Percentiles rank a stretch among this genome's conserved stretches.
Evolutionary conservation across 371 early-diverging fungal species (phyloP).

Genomic region (Syncephalastrum racemosum): DNA sequence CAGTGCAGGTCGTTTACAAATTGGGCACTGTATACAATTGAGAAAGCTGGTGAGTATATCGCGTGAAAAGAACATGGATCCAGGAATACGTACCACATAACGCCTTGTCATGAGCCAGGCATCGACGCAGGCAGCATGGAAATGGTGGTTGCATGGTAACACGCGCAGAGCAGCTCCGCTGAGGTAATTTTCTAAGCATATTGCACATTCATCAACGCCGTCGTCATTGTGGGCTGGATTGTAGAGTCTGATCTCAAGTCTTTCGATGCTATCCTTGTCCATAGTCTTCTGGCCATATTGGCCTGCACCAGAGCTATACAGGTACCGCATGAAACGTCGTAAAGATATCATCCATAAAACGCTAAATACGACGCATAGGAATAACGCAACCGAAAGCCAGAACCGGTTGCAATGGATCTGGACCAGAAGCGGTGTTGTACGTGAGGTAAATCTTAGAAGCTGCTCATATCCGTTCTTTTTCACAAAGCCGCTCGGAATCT

Average conservation of each 20-base stretch:
- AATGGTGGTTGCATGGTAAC: slow-evolving; percentile 88
- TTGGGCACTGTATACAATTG: slow-evolving; percentile 59
- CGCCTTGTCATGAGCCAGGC: slow-evolving; percentile 78
- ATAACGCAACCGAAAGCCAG: slow-evolving; percentile 16
- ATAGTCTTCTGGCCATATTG: slow-evolving; percentile 62
- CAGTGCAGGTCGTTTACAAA: slow-evolving; percentile 58
- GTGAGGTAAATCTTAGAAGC: not conserved
- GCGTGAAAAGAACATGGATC: not conserved
- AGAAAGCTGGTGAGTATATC: not conserved
- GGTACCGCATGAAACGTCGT: slow-evolving; percentile 55
- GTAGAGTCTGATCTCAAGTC: slow-evolving; percentile 60
- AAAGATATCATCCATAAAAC: slow-evolving; percentile 13
- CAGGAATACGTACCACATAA: slow-evolving; percentile 56
- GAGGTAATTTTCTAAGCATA: slow-evolving; percentile 90
- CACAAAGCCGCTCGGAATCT: slow-evolving; percentile 77
- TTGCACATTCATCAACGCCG: slow-evolving; percentile 80
- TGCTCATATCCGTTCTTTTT: slow-evolving; percentile 56
- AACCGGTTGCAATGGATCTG: slow-evolving; percentile 3
- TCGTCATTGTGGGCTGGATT: slow-evolving; percentile 48
- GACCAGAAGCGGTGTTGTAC: no score
- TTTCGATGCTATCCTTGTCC: slow-evolving; percentile 63
- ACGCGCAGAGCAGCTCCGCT: slow-evolving; percentile 74
- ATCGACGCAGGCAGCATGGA: slow-evolving; percentile 90
- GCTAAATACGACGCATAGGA: slow-evolving; percentile 25
- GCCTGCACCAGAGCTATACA: slow-evolving; percentile 60